Evolutionary conservation across 345 rosid genomes (phyloP), one percentile per base, ranked within the genome.

Genomic region (Gossypium ekmanianum): DNA sequence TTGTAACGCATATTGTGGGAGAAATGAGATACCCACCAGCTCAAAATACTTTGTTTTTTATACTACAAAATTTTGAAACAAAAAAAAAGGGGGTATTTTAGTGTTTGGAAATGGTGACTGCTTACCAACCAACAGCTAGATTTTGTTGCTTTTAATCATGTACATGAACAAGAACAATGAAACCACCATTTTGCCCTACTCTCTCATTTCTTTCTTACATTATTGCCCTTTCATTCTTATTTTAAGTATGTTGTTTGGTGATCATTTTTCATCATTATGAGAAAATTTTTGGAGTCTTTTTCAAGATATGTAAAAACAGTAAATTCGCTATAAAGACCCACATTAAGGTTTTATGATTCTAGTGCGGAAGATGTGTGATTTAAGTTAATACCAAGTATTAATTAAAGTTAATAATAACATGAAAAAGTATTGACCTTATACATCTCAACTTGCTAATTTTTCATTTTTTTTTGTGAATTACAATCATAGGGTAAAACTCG

Each of bases 111-210:
- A 58, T 58, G 62, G 39, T 11, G 81, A 65, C 61, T 75, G 54
- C 52, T 63, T 59, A 76, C 80, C 83, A 71, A 51, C 84, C 65
- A 79, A 75, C 85, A 81, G 63, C 39, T 59, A 59, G 50, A 79
- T 59, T 57, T 75, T 45, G 41, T 45, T 73, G 62, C 68, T 50
- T 45, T n/a, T 41, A 54, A 59, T 59, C 17, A 59, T 61, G 68
- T 61, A 14, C 24, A 72, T 18, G 48, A 52, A 43, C 76, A 65
- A 34, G 34, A 73, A 54, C 66, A n/a, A 54, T 34, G 58, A 12
- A 72, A 71, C 52, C 64, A 20, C n/a, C 41, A 24, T 24, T 39
- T 55, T 11, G 20, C 48, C 27, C 20, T 7, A 48, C 27, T 8
- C 0, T 16, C 16, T 76, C 6, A n/a, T 74, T 34, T 34, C 61